phyloP scores from a whole-genome alignment of 139 green algal genomes.

The Edaphochlamys debaryana region DNA sequence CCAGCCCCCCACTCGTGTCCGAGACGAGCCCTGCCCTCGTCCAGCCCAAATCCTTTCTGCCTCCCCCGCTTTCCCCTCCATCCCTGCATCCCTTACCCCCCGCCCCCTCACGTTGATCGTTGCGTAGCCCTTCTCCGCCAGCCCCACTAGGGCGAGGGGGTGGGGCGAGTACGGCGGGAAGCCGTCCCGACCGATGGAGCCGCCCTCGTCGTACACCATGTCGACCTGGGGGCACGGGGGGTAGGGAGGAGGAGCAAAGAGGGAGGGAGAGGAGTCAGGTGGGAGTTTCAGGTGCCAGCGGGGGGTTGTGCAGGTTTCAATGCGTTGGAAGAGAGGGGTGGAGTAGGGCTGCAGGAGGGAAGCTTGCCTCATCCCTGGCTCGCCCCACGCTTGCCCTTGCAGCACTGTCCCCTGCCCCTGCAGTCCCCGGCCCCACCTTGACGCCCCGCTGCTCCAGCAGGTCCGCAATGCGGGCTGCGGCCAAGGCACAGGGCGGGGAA shows the following conservation, averaged over 20 bases:
- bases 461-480: slow-evolving; percentile 49
- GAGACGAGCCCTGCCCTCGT: too few species aligned
- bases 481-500: not conserved
- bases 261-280: not conserved
- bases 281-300: too few species aligned
- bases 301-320: too few species aligned
- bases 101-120: slow-evolving; percentile 29
- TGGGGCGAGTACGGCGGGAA: slow-evolving; percentile 34
- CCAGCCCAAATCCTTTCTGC: too few species aligned
- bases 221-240: slow-evolving; percentile 5
- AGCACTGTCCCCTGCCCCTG: too few species aligned
- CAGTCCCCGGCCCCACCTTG: not conserved
- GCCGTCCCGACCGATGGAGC: slow-evolving; percentile 44
- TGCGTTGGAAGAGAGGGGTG: too few species aligned
- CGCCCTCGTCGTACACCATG: slow-evolving; percentile 36
- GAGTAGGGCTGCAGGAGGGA: too few species aligned
- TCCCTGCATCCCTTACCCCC: not conserved
- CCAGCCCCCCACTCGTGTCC: too few species aligned
- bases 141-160: slow-evolving; percentile 71
- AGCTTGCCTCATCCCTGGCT: too few species aligned
- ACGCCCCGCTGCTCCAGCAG: slow-evolving; percentile 41
- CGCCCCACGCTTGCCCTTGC: too few species aligned
- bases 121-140: slow-evolving; percentile 66
- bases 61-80: not conserved
- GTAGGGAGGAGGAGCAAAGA: not conserved